phyloP scores from a whole-genome alignment of 495 filamentous ascomycete genomes.

The Venustampulla echinocandica region DNA sequence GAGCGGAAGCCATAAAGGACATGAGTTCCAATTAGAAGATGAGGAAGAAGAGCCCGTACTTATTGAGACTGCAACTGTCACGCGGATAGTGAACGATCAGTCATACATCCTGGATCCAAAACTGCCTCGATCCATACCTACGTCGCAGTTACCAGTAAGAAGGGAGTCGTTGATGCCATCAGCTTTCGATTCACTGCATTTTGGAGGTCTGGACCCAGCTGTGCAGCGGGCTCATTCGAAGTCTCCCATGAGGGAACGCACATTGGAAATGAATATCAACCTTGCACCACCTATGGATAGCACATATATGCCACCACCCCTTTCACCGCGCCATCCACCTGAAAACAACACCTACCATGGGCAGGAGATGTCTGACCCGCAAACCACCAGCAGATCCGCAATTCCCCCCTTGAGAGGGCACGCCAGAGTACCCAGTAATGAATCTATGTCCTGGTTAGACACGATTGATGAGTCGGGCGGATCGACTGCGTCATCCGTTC shows the following conservation, averaged over 20 bases:
- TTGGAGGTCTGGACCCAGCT: slow-evolving; percentile 23
- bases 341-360: slow-evolving; percentile 24
- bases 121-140: slow-evolving; percentile 26
- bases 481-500: slow-evolving; percentile 71
- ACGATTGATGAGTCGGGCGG: slow-evolving; percentile 92
- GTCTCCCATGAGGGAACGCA: slow-evolving; percentile 31
- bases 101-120: slow-evolving; percentile 19
- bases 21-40: slow-evolving; percentile 41
- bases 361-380: slow-evolving; percentile 34
- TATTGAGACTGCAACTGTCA: slow-evolving; percentile 38
- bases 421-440: slow-evolving; percentile 52
- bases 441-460: slow-evolving; percentile 88
- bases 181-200: slow-evolving; percentile 16
- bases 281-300: slow-evolving; percentile 37
- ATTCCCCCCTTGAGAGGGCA: slow-evolving; percentile 31
- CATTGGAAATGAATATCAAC: slow-evolving; percentile 28
- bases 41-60: slow-evolving; percentile 35
- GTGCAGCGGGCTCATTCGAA: slow-evolving; percentile 39
- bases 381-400: slow-evolving; percentile 16
- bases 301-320: slow-evolving; percentile 54
- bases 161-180: slow-evolving; percentile 26
- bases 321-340: slow-evolving; percentile 50
- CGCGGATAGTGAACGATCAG: slow-evolving; percentile 29
- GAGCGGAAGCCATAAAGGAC: slow-evolving; percentile 54
- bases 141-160: slow-evolving; percentile 26